Percentiles rank a stretch among this genome's conserved stretches.
Evolutionary conservation across 2,329 filamentous ascomycete species (phyloP).

Genomic region (Penicillium olsonii): DNA sequence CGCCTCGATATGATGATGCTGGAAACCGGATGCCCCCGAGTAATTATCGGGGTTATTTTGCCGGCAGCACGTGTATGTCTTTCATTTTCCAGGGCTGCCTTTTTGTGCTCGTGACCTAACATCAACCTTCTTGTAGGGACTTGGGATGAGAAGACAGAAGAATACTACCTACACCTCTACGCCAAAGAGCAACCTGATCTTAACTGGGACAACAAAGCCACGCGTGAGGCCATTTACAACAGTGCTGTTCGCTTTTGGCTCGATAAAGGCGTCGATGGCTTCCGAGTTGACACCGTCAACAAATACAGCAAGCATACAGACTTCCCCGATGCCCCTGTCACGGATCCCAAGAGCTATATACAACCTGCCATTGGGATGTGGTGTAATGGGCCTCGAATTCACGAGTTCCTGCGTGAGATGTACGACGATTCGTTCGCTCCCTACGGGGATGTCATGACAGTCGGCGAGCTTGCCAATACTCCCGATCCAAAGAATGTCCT

Average conservation of each 20-base stretch:
- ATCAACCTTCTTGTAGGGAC: constrained; percentile 40
- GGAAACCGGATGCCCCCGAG: constrained; percentile 66
- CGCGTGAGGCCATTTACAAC: constrained; percentile 67
- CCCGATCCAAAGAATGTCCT: constrained; percentile 61
- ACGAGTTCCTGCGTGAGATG: constrained; percentile 71
- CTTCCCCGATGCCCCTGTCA: constrained; percentile 59
- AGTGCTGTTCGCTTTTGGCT: constrained; percentile 74
- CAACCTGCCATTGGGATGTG: constrained; percentile 61
- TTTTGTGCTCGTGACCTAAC: neutral
- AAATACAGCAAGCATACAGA: constrained; percentile 55
- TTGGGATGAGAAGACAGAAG: constrained; percentile 66
- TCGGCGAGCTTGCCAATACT: constrained; percentile 68
- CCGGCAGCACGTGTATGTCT: constrained; percentile 55
- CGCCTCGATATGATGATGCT: constrained; percentile 50
- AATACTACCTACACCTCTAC: constrained; percentile 75
- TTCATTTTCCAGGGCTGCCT: no score
- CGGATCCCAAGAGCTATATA: constrained; percentile 45
- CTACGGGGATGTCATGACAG: constrained; percentile 62
- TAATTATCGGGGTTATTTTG: constrained; percentile 68
- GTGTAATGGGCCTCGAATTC: constrained; percentile 68
- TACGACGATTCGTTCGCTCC: constrained; percentile 58
- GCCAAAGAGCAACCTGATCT: constrained; percentile 72
- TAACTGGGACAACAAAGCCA: constrained; percentile 71
- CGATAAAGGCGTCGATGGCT: constrained; percentile 67
- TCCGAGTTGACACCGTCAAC: constrained; percentile 70